Base-by-base conservation (phyloP, 2,329 filamentous ascomycete species). In the Ophiostoma montium region DNA sequence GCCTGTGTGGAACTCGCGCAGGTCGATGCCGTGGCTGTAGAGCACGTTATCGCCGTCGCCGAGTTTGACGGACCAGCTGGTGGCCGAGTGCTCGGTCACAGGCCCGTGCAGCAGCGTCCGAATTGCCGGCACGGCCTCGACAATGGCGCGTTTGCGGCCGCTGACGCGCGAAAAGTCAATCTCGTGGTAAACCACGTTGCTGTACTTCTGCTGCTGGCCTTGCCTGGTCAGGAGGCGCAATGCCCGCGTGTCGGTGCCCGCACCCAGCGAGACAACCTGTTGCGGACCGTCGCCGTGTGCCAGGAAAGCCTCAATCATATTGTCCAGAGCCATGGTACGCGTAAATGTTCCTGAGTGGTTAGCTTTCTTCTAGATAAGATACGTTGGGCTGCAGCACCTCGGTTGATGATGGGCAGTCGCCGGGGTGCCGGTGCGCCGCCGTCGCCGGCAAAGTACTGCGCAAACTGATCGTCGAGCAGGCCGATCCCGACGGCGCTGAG, bases 261-360 rank as follows among this genome's bases (percentile, higher is more conserved):
- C 90, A 30, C 92, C 92, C 1, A 98, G 75, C 0, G 89, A 95
- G 53, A 98, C 75, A 52, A 98, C 87, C 62, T 98, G 92, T 53
- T 77, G 78, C 21, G 19, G 33, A 8, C 21, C 10, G 31, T 27
- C 30, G 12, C 8, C 6, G 16, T 7, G 13, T 1, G 67, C 62
- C 12, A 96, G 69, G 59, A 96, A 96, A 8, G 69, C 70, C 47
- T 76, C 63, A 36, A 96, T 77, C 1, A 98, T 76, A 12, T 66
- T 69, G 65, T 98, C 88, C 54, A 98, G 80, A 21, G 85, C 86
- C 5, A 75, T 77, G 9, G 89, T 95, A 53, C 92, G 81, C 19
- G 89, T 83, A 60, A 95, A 96, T n/a, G 90, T 96, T 47, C 88
- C 88, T 90, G n/a, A n/a, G n/a, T n/a, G n/a, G n/a, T n/a, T n/a